These are phyloP conservation scores for Clavispora phyllophila DNA, from an alignment of 805 yeast species.

Conservation along the genomic window DNA sequence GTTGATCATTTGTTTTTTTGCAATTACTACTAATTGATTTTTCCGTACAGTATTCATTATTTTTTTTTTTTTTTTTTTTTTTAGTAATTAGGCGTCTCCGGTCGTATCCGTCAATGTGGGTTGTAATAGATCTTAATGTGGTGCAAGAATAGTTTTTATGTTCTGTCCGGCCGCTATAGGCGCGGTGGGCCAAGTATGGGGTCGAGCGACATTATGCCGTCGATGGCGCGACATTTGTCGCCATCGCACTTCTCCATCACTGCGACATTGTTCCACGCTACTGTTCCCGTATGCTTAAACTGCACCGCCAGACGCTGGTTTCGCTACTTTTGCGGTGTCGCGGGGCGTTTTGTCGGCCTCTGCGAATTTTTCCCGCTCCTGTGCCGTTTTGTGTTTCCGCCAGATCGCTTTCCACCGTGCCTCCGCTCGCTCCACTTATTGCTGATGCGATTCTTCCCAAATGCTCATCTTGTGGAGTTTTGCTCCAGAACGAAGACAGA, in stretches of 20 bases:
- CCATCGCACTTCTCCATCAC: neutral
- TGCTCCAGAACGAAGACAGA: slow-evolving; percentile 39
- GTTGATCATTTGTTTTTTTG: no score
- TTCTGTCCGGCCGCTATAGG: no score
- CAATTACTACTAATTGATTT: no score
- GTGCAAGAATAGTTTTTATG: no score
- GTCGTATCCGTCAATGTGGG: no score
- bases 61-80: no score
- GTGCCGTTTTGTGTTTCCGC: neutral
- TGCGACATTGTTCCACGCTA: neutral
- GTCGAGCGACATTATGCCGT: neutral
- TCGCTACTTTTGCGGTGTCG: neutral
- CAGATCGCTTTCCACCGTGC: neutral
- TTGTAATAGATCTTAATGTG: no score
- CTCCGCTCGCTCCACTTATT: slow-evolving; percentile 1
- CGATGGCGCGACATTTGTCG: neutral
- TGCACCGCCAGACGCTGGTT: neutral
- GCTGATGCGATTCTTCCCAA: slow-evolving; percentile 13
- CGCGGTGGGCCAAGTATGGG: no score
- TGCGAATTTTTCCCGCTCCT: neutral
- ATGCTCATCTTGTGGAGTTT: slow-evolving; percentile 58
- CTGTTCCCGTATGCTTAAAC: neutral
- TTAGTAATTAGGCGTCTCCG: no score
- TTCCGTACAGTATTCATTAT: no score
- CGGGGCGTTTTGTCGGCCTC: neutral